Evolutionary conservation across 371 early-diverging fungal species (phyloP).

Genomic region (Mortierella sp.): DNA sequence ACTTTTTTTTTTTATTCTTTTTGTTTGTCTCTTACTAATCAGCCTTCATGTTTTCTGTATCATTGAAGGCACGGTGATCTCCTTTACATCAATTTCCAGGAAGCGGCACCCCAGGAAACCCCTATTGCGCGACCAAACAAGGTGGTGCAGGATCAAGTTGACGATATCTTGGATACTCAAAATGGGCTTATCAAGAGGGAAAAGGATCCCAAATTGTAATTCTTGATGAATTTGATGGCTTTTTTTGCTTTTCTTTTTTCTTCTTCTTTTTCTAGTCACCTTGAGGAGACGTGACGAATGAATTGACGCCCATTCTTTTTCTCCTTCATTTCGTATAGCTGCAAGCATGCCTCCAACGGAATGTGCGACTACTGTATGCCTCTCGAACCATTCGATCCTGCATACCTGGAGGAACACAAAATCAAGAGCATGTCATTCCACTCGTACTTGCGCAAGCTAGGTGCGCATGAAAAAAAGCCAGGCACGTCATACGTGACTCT

Average conservation of each 20-base stretch:
- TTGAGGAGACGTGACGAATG: background rate
- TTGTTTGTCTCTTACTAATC: background rate
- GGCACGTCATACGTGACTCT: slow-evolving; percentile 57
- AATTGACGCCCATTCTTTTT: slow-evolving; percentile 6
- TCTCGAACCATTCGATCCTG: slow-evolving; percentile 92
- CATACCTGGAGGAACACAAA: slow-evolving; percentile 87
- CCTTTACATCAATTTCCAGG: slow-evolving; percentile 70
- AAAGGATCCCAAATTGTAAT: slow-evolving; percentile 86
- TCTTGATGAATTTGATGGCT: background rate
- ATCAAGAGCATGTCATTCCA: slow-evolving; percentile 99
- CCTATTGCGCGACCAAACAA: slow-evolving; percentile 17
- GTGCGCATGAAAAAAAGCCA: slow-evolving; percentile 70
- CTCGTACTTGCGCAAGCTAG: slow-evolving; percentile 86
- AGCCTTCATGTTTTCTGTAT: no score
- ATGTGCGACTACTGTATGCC: slow-evolving; percentile 99
- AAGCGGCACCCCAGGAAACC: slow-evolving; percentile 41
- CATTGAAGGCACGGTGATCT: slow-evolving; percentile 82
- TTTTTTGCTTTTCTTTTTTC: background rate
- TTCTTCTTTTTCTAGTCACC: background rate
- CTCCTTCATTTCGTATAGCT: slow-evolving; percentile 59
- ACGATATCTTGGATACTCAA: slow-evolving; percentile 83
- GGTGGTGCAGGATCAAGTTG: slow-evolving; percentile 81
- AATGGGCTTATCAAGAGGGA: slow-evolving; percentile 86
- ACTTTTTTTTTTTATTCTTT: background rate
- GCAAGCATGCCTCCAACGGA: slow-evolving; percentile 89